These are phyloP conservation scores for Pleurotus cornucopiae DNA, from an alignment of 768 basidiomycete species.

Conservation along the genomic window DNA sequence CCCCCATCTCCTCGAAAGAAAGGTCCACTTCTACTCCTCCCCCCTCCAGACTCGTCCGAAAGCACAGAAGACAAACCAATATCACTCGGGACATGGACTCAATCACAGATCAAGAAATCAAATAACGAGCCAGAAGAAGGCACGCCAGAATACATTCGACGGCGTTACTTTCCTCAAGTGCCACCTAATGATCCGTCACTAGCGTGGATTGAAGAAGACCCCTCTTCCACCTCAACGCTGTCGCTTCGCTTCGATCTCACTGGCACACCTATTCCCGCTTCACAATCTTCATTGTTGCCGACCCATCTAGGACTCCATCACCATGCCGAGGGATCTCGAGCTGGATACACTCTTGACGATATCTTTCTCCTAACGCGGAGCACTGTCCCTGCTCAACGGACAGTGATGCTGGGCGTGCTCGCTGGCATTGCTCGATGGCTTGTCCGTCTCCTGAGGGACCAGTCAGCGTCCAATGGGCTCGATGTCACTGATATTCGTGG, in stretches of 20 bases:
- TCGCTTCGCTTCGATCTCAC: conserved; percentile 76
- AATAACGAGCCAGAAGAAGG: conserved; percentile 52
- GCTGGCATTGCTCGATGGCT: conserved; percentile 41
- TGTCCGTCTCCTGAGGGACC: conserved; percentile 10
- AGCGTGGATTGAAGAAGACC: conserved; percentile 64
- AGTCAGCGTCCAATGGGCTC: conserved; percentile 17
- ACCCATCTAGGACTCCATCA: conserved; percentile 89
- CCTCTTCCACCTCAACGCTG: conserved; percentile 22
- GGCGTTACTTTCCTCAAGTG: conserved; percentile 75
- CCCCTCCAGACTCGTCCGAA: conserved; percentile 35
- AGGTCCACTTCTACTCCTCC: conserved; percentile 45
- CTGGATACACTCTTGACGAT: conserved; percentile 88
- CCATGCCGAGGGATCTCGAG: conserved; percentile 73
- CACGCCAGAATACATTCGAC: conserved; percentile 79
- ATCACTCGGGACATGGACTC: conserved; percentile 6
- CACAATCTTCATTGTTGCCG: conserved; percentile 56
- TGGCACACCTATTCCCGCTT: conserved; percentile 60
- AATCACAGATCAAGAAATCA: conserved; percentile 3
- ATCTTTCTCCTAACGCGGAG: conserved; percentile 76
- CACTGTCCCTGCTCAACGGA: conserved; percentile 79
- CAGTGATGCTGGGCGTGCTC: conserved; percentile 75
- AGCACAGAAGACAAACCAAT: conserved; percentile 23
- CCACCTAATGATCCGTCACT: conserved; percentile 68
- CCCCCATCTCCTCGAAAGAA: conserved; percentile 70
- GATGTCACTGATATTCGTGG: conserved; percentile 31